These are phyloP conservation scores for Cardamine resedifolia DNA, from an alignment of 345 rosid genomes.

Conservation along the genomic window DNA sequence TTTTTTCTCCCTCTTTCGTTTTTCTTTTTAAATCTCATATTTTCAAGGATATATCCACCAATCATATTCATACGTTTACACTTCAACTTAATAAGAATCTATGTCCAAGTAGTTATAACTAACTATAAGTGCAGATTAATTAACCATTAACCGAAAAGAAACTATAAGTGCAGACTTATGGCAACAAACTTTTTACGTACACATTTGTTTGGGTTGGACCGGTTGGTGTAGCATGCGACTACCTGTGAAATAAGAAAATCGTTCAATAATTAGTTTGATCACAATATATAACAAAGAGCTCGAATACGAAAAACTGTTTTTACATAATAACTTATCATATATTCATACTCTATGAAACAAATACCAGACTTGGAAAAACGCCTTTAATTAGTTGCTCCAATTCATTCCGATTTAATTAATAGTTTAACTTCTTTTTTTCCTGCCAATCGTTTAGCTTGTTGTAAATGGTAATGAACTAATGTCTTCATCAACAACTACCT, in stretches of 20 bases:
- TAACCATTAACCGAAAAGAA: too few relatives aligned
- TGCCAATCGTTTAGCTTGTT: background rate
- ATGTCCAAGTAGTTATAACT: background rate
- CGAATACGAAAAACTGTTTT: too few relatives aligned
- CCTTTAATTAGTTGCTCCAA: background rate
- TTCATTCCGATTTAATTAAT: background rate
- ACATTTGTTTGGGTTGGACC: background rate
- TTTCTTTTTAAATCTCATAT: background rate
- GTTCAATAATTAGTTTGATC: background rate
- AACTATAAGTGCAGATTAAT: background rate
- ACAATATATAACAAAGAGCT: background rate
- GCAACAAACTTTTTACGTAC: too few relatives aligned
- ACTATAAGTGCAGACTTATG: too few relatives aligned
- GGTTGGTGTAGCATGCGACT: background rate
- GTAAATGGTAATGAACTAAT: background rate
- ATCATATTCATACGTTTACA: conserved; percentile 8
- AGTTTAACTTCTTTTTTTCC: too few relatives aligned
- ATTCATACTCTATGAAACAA: background rate
- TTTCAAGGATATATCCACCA: conserved; percentile 5
- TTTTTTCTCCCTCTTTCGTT: background rate
- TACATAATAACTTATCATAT: background rate
- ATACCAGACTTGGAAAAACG: background rate
- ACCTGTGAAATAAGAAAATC: background rate
- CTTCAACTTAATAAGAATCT: background rate
- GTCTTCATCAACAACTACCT: background rate